phyloP scores from a whole-genome alignment of 495 filamentous ascomycete species.

The Ramalina intermedia region DNA sequence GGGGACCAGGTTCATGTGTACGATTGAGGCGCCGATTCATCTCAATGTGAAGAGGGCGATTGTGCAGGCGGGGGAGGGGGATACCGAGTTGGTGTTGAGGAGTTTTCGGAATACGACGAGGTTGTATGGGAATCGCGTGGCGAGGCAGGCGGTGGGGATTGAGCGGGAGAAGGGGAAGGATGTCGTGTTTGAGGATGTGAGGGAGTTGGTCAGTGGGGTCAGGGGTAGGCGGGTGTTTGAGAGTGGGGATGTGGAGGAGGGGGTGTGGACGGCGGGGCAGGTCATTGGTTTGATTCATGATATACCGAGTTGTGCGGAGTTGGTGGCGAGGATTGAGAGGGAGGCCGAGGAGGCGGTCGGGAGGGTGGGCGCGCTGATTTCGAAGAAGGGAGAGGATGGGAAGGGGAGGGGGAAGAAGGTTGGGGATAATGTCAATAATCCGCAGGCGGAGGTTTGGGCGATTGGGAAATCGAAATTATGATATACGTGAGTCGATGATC shows the following conservation, averaged over 20 bases:
- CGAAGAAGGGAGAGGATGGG: neutral
- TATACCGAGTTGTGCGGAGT: constrained; percentile 45
- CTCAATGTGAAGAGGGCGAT: constrained; percentile 86
- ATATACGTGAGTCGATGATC: neutral
- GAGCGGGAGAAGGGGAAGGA: constrained; percentile 64
- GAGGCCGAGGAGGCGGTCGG: constrained; percentile 39
- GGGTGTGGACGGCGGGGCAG: constrained; percentile 68
- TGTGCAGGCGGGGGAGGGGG: constrained; percentile 73
- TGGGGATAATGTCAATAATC: constrained; percentile 19
- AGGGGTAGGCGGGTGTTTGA: constrained; percentile 81
- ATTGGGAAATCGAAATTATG: constrained; percentile 18
- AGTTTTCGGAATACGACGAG: constrained; percentile 89
- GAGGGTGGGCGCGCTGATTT: neutral
- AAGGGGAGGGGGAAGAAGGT: neutral
- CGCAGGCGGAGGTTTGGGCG: constrained; percentile 24
- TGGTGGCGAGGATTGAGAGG: constrained; percentile 45
- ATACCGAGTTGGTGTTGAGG: constrained; percentile 77
- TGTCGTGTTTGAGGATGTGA: constrained; percentile 85
- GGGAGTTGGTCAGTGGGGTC: constrained; percentile 82
- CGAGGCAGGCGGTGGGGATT: constrained; percentile 62
- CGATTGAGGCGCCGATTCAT: constrained; percentile 58
- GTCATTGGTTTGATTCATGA: constrained; percentile 59
- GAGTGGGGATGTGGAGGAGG: constrained; percentile 81
- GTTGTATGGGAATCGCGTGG: constrained; percentile 79
- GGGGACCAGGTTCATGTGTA: constrained; percentile 78